phyloP scores from a whole-genome alignment of 305 asterid species.

The Fraxinus latifolia region DNA sequence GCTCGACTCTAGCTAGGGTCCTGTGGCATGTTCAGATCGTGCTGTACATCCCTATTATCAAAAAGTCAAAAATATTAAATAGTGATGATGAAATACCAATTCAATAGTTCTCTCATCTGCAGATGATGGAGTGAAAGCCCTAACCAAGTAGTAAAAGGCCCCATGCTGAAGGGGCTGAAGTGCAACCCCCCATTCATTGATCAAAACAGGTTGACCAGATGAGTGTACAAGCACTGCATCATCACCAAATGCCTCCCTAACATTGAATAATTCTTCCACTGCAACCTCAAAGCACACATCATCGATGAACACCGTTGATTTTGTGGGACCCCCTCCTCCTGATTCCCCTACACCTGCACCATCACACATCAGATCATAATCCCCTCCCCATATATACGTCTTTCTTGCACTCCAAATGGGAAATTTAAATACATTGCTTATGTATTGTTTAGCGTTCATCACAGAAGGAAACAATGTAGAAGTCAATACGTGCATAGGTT shows the following conservation, averaged over 20 bases:
- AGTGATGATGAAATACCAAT: not conserved
- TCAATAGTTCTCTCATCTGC: not conserved
- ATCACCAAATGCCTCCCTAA: constrained; percentile 76
- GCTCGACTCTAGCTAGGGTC: not conserved
- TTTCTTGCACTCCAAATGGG: not conserved
- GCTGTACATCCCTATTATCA: not conserved
- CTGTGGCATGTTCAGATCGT: not conserved
- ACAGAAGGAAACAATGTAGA: constrained; percentile 1
- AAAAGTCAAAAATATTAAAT: not conserved
- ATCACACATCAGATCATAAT: constrained; percentile 32
- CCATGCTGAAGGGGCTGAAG: constrained; percentile 81
- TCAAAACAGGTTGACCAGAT: constrained; percentile 72
- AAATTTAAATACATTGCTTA: not conserved
- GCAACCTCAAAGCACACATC: constrained; percentile 89
- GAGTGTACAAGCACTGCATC: constrained; percentile 74
- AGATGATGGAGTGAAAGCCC: constrained; percentile 21
- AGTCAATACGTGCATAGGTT: constrained; percentile 49
- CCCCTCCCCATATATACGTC: not conserved
- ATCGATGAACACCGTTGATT: constrained; percentile 75
- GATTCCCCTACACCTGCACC: constrained; percentile 45
- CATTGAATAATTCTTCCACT: constrained; percentile 51
- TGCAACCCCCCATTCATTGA: constrained; percentile 81
- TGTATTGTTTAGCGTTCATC: not conserved
- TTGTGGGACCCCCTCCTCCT: constrained; percentile 32
- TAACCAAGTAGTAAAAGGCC: constrained; percentile 70